Evolutionary conservation across 257 asterid genomes (phyloP).

Genomic region (Solanum chilense): DNA sequence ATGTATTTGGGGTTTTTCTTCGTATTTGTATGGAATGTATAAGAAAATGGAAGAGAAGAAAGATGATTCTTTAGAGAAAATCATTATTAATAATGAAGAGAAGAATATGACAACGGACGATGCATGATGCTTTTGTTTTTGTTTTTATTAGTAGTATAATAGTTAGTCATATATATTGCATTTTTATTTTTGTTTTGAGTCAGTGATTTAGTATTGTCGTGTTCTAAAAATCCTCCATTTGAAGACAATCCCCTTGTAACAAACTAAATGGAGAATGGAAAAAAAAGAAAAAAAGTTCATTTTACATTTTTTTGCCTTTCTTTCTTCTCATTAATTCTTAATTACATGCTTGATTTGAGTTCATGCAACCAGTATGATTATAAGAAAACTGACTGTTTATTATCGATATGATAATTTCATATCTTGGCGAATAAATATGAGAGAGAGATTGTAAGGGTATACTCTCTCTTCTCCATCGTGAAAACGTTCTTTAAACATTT

Average conservation of each 20-base stretch:
- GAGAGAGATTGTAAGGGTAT: not conserved
- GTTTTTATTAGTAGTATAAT: not conserved
- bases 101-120: constrained; percentile 5
- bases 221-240: not conserved
- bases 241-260: not conserved
- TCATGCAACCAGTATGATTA: not conserved
- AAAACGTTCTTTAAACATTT: too few species aligned
- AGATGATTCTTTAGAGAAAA: not conserved
- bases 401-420: not conserved
- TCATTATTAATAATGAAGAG: not conserved
- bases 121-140: not conserved
- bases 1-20: constrained; percentile 63
- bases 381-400: not conserved
- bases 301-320: not conserved
- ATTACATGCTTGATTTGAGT: not conserved
- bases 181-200: not conserved
- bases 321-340: not conserved
- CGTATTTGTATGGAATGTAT: constrained; percentile 51
- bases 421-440: not conserved
- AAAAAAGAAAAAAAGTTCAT: not conserved
- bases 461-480: too few species aligned
- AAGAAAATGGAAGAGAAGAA: not conserved
- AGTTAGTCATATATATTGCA: not conserved
- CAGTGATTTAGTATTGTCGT: not conserved
- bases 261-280: not conserved